Conservation (phyloP, 768 basidiomycete genomes). For the Pholiota molesta region DNA sequence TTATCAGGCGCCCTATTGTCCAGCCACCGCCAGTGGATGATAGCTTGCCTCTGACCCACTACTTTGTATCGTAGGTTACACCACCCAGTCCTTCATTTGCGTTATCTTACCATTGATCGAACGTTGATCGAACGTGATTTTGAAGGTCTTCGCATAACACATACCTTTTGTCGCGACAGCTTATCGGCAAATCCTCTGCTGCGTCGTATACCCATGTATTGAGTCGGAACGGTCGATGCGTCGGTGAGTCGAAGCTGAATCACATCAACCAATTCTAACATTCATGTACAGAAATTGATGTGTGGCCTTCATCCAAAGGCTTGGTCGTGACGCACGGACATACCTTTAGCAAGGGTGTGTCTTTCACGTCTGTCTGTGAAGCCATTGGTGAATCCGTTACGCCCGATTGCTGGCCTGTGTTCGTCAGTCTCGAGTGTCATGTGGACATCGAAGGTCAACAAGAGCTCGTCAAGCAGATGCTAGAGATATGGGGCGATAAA, state of each 20-base stretch:
- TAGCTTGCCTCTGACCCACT: conserved; percentile 51
- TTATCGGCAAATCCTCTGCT: conserved; percentile 56
- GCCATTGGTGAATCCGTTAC: conserved; percentile 51
- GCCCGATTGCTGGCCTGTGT: conserved; percentile 53
- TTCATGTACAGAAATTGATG: conserved; percentile 55
- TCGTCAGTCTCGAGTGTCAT: conserved; percentile 67
- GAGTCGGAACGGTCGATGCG: conserved; percentile 52
- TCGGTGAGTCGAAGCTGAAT: conserved; percentile 34
- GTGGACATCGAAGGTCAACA: conserved; percentile 51
- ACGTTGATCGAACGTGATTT: conserved; percentile 21
- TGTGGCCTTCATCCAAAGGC: conserved; percentile 59
- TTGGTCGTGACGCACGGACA: conserved; percentile 64
- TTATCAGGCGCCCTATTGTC: conserved; percentile 43
- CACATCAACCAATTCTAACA: neutral
- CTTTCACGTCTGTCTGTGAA: conserved; percentile 53
- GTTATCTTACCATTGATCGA: neutral
- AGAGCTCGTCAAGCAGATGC: conserved; percentile 56
- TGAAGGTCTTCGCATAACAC: conserved; percentile 68
- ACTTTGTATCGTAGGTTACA: conserved; percentile 54
- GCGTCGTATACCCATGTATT: conserved; percentile 59
- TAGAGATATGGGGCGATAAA: conserved; percentile 52
- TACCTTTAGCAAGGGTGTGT: conserved; percentile 55
- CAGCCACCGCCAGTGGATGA: conserved; percentile 38
- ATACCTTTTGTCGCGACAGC: conserved; percentile 60
- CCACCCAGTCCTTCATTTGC: conserved; percentile 11